phyloP scores from a whole-genome alignment of 768 basidiomycete species.

The Lyophyllum semitale region DNA sequence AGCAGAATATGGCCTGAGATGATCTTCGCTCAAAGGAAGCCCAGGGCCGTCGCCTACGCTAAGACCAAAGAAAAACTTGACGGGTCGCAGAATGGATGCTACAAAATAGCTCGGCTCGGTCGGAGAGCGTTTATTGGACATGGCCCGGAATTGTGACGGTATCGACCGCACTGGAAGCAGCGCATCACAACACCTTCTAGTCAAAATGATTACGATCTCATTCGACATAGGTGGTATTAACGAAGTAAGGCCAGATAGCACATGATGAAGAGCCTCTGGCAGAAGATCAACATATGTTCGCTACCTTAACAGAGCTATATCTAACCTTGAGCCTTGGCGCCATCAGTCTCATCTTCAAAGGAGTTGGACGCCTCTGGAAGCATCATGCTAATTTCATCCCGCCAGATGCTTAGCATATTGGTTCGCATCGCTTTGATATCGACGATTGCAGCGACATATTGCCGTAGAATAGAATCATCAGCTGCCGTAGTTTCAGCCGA shows the following conservation, averaged over 20 bases:
- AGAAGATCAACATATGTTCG: conserved; percentile 4
- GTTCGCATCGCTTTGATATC: conserved; percentile 65
- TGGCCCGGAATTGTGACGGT: conserved; percentile 87
- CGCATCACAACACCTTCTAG: conserved; percentile 81
- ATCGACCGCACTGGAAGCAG: conserved; percentile 85
- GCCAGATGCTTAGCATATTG: conserved; percentile 63
- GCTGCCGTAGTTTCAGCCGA: conserved; percentile 55
- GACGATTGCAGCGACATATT: conserved; percentile 64
- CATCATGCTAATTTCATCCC: conserved; percentile 62
- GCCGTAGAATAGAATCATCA: conserved; percentile 67
- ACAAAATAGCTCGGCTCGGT: conserved; percentile 89
- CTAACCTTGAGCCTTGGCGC: conserved; percentile 53
- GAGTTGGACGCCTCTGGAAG: conserved; percentile 46
- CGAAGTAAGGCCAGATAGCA: conserved; percentile 48
- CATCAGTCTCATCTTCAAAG: conserved; percentile 31
- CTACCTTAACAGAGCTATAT: neutral
- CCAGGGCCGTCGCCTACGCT: conserved; percentile 63
- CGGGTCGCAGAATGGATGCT: conserved; percentile 73
- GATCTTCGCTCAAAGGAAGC: conserved; percentile 52
- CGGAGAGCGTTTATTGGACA: conserved; percentile 71
- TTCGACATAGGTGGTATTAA: conserved; percentile 60
- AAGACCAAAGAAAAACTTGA: conserved; percentile 73
- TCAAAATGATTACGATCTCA: conserved; percentile 72
- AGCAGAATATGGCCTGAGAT: conserved; percentile 50
- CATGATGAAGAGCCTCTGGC: conserved; percentile 57